These are phyloP conservation scores for Candida arabinofermentans DNA, from an alignment of 805 yeast species.

Conservation along the genomic window DNA sequence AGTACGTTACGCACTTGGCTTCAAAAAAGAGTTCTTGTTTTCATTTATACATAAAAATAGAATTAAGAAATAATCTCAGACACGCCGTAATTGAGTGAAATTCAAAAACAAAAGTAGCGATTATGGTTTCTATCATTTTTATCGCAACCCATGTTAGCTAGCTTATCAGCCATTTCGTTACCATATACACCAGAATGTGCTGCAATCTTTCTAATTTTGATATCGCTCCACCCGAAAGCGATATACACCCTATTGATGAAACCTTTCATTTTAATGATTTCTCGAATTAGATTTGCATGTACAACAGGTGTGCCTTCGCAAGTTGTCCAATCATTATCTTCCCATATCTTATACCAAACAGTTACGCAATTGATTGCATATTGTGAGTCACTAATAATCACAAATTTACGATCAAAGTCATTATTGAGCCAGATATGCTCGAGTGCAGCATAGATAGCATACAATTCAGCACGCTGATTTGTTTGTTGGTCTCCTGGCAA, in stretches of 20 bases:
- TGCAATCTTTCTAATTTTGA: constrained; percentile 55
- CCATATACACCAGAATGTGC: constrained; percentile 73
- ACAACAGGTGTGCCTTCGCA: constrained; percentile 41
- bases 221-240: constrained; percentile 30
- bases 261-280: constrained; percentile 23
- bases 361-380: constrained; percentile 56
- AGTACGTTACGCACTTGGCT: too few species aligned
- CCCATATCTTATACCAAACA: constrained; percentile 58
- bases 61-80: too few species aligned
- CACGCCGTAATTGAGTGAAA: too few species aligned
- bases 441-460: constrained; percentile 60
- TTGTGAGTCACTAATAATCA: constrained; percentile 66
- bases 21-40: too few species aligned
- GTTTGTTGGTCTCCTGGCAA: constrained; percentile 50
- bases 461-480: constrained; percentile 77
- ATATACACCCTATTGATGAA: constrained; percentile 36
- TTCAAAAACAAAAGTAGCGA: too few species aligned
- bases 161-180: constrained; percentile 69
- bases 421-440: constrained; percentile 28
- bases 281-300: constrained; percentile 49
- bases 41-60: too few species aligned
- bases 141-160: constrained; percentile 45
- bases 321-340: constrained; percentile 47
- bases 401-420: constrained; percentile 25
- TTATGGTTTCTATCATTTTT: too few species aligned